Conservation (phyloP, 1,284 basidiomycete genomes). For the Erythrobasidium hasegawianum region DNA sequence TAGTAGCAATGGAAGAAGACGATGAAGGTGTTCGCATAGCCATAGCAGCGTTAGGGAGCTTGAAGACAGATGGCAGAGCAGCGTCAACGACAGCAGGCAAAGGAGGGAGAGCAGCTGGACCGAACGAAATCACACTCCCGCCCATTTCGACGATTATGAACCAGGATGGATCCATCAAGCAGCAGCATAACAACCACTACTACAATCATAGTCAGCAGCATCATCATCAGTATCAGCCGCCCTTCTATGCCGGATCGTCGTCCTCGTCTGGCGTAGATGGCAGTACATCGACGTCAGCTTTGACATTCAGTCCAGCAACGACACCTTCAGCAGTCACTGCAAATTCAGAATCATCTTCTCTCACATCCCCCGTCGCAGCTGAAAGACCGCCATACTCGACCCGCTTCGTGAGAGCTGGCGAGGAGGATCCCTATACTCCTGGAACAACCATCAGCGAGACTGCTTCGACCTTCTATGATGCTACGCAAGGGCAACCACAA, state of each 20-base stretch:
- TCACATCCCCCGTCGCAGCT: constrained; percentile 6
- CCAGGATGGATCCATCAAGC: not conserved
- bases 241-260: not conserved
- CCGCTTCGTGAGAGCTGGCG: not conserved
- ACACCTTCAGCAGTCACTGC: constrained; percentile 18
- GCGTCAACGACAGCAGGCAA: not conserved
- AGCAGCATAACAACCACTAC: not conserved
- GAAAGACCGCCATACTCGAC: constrained; percentile 13
- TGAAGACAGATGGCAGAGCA: constrained; percentile 13
- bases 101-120: not conserved
- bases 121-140: constrained; percentile 18
- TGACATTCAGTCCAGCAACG: constrained; percentile 12
- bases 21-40: constrained; percentile 26
- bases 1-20: constrained; percentile 26
- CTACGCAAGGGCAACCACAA: not conserved
- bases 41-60: constrained; percentile 19
- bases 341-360: constrained; percentile 8
- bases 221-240: not conserved
- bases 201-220: not conserved
- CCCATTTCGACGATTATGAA: constrained; percentile 23
- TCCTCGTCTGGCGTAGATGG: not conserved
- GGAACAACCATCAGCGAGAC: constrained; percentile 1
- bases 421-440: constrained; percentile 1
- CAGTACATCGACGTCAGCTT: constrained; percentile 14
- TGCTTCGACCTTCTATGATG: not conserved